A percentile compares a stretch with the other conserved stretches of the same genome.
phyloP scores from a whole-genome alignment of 2,329 filamentous ascomycete species.

The Paracamarosporium sp. region DNA sequence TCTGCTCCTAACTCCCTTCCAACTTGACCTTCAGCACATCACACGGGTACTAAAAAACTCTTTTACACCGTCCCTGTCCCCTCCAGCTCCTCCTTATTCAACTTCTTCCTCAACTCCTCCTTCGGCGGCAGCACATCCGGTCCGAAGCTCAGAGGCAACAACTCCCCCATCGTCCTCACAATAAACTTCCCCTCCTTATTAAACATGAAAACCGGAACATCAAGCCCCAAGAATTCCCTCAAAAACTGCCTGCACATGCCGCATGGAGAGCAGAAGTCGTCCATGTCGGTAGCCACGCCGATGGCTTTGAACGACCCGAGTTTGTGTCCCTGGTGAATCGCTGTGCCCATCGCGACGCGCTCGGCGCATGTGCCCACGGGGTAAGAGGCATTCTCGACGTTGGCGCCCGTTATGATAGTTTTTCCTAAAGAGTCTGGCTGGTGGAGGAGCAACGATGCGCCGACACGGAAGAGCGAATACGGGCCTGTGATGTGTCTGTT shows the following conservation, averaged over 20 bases:
- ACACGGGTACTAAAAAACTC: too few species aligned
- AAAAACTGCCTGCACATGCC: conserved; percentile 93
- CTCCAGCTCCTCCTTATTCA: conserved; percentile 34
- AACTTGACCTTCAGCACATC: too few species aligned
- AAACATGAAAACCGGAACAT: conserved; percentile 87
- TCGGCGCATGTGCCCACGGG: conserved; percentile 97
- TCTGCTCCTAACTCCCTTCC: too few species aligned
- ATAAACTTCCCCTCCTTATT: conserved; percentile 77
- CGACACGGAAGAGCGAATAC: conserved; percentile 92
- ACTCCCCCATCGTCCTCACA: conserved; percentile 72
- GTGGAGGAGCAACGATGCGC: conserved; percentile 72
- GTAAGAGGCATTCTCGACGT: conserved; percentile 87
- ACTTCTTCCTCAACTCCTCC: conserved; percentile 38
- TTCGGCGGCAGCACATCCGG: conserved; percentile 54
- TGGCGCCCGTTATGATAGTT: conserved; percentile 72
- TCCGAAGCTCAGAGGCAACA: conserved; percentile 62
- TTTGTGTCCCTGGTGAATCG: conserved; percentile 67
- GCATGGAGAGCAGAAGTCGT: conserved; percentile 67
- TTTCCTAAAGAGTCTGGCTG: conserved; percentile 29
- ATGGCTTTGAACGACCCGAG: conserved; percentile 66
- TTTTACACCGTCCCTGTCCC: not conserved
- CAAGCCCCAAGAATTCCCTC: conserved; percentile 55
- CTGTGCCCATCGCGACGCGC: conserved; percentile 81
- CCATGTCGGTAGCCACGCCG: conserved; percentile 82
- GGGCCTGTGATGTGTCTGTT: conserved; percentile 59